These are phyloP conservation scores for Lunularia cruciata DNA, from an alignment of 225 moss, liverwort and hornwort species.

Conservation along the genomic window DNA sequence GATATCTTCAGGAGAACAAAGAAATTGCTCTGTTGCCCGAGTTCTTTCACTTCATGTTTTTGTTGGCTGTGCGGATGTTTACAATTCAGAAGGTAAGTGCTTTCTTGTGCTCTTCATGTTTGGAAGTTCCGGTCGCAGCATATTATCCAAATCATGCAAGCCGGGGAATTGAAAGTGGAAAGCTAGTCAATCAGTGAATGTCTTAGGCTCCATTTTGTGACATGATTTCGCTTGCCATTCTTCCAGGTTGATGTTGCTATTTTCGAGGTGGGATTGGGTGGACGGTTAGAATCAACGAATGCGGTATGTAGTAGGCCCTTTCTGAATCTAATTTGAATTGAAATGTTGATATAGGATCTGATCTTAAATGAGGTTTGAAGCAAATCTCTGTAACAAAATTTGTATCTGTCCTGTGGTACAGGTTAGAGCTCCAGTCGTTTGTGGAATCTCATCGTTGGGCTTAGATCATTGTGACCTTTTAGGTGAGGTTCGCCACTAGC, in stretches of 20 bases:
- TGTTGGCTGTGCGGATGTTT: conserved; percentile 79
- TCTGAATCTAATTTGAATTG: not conserved
- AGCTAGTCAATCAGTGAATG: too few relatives aligned
- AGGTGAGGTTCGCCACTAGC: conserved; percentile 66
- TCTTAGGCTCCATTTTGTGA: too few relatives aligned
- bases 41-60: conserved; percentile 92
- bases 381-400: conserved; percentile 3
- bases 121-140: too few relatives aligned
- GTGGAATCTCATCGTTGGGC: conserved; percentile 96
- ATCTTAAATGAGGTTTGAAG: conserved; percentile 58
- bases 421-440: conserved; percentile 84
- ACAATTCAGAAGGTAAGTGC: conserved; percentile 58
- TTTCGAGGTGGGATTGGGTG: conserved; percentile 98
- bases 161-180: too few relatives aligned
- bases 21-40: conserved; percentile 60
- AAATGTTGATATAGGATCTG: not conserved
- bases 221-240: too few relatives aligned
- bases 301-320: conserved; percentile 56
- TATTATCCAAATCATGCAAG: too few relatives aligned
- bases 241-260: conserved; percentile 94
- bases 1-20: conserved; percentile 36
- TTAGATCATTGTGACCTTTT: conserved; percentile 97
- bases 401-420: conserved; percentile 42
- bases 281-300: conserved; percentile 94
- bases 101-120: too few relatives aligned